These are phyloP conservation scores for Pseudoturritis turrita DNA, from an alignment of 345 rosid genomes.

Conservation along the genomic window DNA sequence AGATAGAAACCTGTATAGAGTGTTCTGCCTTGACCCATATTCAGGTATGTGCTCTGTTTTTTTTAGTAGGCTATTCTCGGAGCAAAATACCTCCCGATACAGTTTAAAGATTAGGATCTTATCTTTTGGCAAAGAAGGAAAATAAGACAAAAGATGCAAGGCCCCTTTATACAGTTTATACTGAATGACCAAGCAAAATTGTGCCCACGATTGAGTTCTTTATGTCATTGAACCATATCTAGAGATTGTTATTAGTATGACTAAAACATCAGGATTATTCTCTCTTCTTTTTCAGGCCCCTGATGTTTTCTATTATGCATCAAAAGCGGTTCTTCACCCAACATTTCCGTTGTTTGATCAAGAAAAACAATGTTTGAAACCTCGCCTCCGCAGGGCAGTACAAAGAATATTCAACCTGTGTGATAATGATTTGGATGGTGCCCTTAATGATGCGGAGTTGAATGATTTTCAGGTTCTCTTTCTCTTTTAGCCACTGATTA, in stretches of 20 bases:
- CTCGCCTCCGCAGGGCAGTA: conserved; percentile 70
- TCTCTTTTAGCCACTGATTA: conserved; percentile 8
- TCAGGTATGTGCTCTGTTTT: conserved; percentile 42
- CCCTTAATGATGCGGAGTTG: conserved; percentile 71
- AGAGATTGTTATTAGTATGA: background rate
- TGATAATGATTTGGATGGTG: conserved; percentile 77
- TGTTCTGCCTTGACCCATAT: conserved; percentile 73
- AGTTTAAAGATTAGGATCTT: background rate
- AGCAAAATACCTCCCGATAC: background rate
- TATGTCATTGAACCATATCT: background rate
- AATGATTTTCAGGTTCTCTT: conserved; percentile 72
- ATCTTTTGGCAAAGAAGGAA: background rate
- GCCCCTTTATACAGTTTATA: background rate
- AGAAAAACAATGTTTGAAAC: conserved; percentile 60
- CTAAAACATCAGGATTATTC: background rate
- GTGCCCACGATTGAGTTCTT: background rate
- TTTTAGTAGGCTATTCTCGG: background rate
- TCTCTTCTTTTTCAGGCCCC: conserved; percentile 51
- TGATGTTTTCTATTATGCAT: conserved; percentile 79
- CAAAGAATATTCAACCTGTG: conserved; percentile 70
- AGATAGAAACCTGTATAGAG: conserved; percentile 83
- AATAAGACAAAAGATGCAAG: background rate
- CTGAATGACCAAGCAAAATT: background rate
- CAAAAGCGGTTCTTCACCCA: conserved; percentile 82
- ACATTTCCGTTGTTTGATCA: conserved; percentile 76